Percentiles rank a stretch among this genome's conserved stretches.
Evolutionary conservation across 2,329 filamentous ascomycete genomes (phyloP).

Genomic region (Phialophora tarda): DNA sequence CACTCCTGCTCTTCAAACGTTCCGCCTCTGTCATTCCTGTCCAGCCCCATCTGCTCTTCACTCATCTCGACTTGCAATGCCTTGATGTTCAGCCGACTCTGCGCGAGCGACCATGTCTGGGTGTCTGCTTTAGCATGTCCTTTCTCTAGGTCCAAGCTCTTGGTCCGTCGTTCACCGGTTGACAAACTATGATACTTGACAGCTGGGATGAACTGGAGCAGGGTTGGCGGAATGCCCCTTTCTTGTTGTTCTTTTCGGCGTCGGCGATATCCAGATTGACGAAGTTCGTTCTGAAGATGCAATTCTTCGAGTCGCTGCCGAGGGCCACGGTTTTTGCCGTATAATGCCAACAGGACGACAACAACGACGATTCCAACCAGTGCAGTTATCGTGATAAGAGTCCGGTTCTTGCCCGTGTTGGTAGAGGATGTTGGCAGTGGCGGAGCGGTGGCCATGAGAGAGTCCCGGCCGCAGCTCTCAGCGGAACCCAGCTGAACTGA

Average conservation of each 20-base stretch:
- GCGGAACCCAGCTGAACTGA: not conserved
- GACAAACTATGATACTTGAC: not conserved
- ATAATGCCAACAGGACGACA: slow-evolving; percentile 15
- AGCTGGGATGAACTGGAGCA: slow-evolving; percentile 16
- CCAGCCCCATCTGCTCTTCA: not conserved
- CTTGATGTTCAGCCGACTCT: slow-evolving; percentile 12
- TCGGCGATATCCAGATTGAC: slow-evolving; percentile 8
- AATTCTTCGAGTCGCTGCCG: slow-evolving; percentile 4
- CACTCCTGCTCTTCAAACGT: slow-evolving; percentile 10
- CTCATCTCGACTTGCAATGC: slow-evolving; percentile 7
- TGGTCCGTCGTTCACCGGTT: not conserved
- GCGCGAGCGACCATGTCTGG: slow-evolving; percentile 9
- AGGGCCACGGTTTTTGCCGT: slow-evolving; percentile 2
- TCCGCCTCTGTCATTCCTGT: not conserved
- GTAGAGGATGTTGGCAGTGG: not conserved
- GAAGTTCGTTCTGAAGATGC: slow-evolving; percentile 14
- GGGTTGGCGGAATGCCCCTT: not conserved
- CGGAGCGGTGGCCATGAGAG: slow-evolving; percentile 19
- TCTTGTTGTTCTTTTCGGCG: slow-evolving; percentile 2
- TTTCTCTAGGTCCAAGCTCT: slow-evolving; percentile 15
- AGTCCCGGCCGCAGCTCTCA: not conserved
- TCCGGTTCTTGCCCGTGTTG: slow-evolving; percentile 8
- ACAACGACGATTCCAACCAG: slow-evolving; percentile 11
- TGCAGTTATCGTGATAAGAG: slow-evolving; percentile 15
- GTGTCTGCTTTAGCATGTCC: not conserved